Conservation (phyloP, 169 alveolate genomes). For the Eimeria falciformis region DNA sequence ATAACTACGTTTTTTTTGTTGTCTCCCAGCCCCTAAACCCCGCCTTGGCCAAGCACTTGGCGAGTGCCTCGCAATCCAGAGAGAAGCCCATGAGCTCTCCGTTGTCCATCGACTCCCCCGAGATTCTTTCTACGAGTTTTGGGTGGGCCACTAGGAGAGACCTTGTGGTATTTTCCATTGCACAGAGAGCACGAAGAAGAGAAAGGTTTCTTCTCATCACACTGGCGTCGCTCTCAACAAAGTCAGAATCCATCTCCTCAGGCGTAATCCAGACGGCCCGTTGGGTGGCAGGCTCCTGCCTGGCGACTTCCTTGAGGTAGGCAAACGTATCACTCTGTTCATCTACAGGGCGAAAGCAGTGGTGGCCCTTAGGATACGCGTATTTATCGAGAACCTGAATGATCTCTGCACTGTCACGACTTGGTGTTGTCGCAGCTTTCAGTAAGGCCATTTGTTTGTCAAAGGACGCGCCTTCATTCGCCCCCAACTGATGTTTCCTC, state of each 20-base stretch:
- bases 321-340: not conserved
- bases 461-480: not conserved
- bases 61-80: slow-evolving; percentile 1
- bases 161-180: not conserved
- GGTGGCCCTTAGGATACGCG: not conserved
- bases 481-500: slow-evolving; percentile 8
- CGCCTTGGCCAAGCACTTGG: not conserved
- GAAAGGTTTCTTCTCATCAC: slow-evolving; percentile 15
- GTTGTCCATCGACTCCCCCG: slow-evolving; percentile 28
- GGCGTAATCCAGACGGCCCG: slow-evolving; percentile 39
- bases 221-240: not conserved
- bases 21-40: not conserved
- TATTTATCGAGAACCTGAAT: not conserved
- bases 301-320: not conserved
- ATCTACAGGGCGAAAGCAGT: not conserved
- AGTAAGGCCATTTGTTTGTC: not conserved
- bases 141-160: slow-evolving; percentile 5
- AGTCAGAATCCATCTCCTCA: slow-evolving; percentile 30
- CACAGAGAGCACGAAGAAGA: slow-evolving; percentile 24
- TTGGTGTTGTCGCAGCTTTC: not conserved
- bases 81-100: slow-evolving; percentile 42
- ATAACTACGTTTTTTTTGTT: too few relatives aligned
- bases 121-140: slow-evolving; percentile 13
- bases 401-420: not conserved
- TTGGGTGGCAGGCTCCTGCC: slow-evolving; percentile 1